Conservation (phyloP, 352 stramenopile genomes). For the Globisporangium spiculum region DNA sequence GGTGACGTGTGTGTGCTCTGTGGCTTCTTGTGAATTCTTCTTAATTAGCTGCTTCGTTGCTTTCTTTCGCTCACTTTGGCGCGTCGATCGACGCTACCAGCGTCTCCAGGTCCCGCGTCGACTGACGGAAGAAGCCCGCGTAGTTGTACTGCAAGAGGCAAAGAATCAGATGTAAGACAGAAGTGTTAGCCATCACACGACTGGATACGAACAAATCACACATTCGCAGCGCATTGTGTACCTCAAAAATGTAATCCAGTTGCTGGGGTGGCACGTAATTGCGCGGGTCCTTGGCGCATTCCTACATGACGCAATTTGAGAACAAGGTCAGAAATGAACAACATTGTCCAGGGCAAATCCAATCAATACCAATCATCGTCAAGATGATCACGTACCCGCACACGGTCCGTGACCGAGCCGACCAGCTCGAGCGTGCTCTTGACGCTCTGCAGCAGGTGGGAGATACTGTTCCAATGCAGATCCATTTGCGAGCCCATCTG, state of each 20-base stretch:
- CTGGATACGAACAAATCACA: not conserved
- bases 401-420: conserved; percentile 50
- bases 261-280: conserved; percentile 73
- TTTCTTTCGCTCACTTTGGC: conserved; percentile 22
- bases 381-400: conserved; percentile 43
- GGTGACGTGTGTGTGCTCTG: not conserved
- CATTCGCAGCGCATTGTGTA: conserved; percentile 19
- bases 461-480: conserved; percentile 86
- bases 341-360: not conserved
- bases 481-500: conserved; percentile 82
- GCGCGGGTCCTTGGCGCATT: conserved; percentile 63
- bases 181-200: not conserved
- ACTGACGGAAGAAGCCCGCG: conserved; percentile 80
- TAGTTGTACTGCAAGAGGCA: conserved; percentile 69
- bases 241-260: conserved; percentile 90
- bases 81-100: conserved; percentile 55
- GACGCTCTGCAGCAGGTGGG: conserved; percentile 75
- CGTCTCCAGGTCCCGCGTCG: conserved; percentile 67
- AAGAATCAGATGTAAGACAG: conserved; percentile 2
- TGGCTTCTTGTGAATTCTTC: not conserved
- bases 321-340: not conserved
- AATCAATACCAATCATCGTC: not conserved
- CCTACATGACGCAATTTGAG: conserved; percentile 29
- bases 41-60: not conserved
- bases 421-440: conserved; percentile 72